Conservation (phyloP, 2,329 filamentous ascomycete genomes). For the Grosmannia clavigera region DNA sequence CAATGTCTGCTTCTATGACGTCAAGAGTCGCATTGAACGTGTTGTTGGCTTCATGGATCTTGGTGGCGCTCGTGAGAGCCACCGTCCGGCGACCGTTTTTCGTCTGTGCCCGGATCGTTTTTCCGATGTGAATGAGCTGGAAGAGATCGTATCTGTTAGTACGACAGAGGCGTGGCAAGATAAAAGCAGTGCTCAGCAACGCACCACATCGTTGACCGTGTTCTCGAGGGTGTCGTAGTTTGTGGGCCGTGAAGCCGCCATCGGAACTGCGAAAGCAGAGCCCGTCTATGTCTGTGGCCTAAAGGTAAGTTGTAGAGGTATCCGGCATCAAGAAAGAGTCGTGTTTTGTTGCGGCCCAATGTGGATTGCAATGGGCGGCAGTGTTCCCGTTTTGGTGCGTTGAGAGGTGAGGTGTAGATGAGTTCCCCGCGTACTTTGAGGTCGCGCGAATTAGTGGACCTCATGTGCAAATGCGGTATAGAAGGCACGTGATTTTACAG, state of each 20-base stretch:
- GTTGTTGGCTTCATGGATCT: slow-evolving; percentile 33
- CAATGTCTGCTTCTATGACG: slow-evolving; percentile 45
- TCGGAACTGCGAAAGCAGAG: slow-evolving; percentile 7
- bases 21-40: slow-evolving; percentile 42
- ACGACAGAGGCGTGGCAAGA: background rate
- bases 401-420: background rate
- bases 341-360: background rate
- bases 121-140: slow-evolving; percentile 47
- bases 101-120: slow-evolving; percentile 36
- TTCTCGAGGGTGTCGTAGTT: slow-evolving; percentile 36
- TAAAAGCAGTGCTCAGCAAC: slow-evolving; percentile 14
- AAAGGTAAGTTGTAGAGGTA: background rate
- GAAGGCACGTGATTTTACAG: background rate
- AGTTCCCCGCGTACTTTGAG: background rate
- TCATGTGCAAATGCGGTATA: background rate
- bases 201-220: slow-evolving; percentile 43
- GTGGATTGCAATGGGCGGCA: background rate
- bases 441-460: background rate
- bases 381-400: background rate
- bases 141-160: background rate
- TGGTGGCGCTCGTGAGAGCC: slow-evolving; percentile 23
- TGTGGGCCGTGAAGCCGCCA: slow-evolving; percentile 23
- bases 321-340: background rate
- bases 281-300: background rate
- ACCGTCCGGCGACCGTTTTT: slow-evolving; percentile 30